These are phyloP conservation scores for Gyromitra esculenta DNA, from an alignment of 2,329 filamentous ascomycete species.

Conservation along the genomic window DNA sequence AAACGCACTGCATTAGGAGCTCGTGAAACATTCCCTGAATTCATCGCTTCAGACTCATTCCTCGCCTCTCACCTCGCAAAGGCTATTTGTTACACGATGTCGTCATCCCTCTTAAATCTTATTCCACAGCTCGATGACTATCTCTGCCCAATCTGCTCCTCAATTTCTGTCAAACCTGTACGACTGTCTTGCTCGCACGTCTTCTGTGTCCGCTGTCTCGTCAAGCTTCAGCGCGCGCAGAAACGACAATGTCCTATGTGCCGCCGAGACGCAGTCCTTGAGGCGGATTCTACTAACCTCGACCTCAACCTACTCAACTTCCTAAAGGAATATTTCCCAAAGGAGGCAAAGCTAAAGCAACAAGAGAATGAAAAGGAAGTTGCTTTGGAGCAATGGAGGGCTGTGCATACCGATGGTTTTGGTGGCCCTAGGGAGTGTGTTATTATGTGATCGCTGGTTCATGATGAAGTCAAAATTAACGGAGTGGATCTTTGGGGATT, in stretches of 20 bases:
- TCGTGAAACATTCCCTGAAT: constrained; percentile 70
- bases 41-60: constrained; percentile 69
- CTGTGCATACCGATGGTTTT: constrained; percentile 59
- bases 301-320: constrained; percentile 75
- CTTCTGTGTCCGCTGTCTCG: constrained; percentile 84
- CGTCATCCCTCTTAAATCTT: constrained; percentile 74
- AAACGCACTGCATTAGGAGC: constrained; percentile 81
- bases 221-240: constrained; percentile 77
- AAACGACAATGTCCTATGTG: constrained; percentile 80
- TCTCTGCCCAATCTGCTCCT: constrained; percentile 80
- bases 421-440: constrained; percentile 64
- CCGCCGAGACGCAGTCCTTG: constrained; percentile 74
- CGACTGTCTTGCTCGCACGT: constrained; percentile 77
- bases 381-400: constrained; percentile 76
- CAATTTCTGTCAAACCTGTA: constrained; percentile 83
- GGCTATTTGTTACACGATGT: constrained; percentile 78
- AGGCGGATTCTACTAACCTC: constrained; percentile 74
- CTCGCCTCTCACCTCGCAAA: constrained; percentile 76
- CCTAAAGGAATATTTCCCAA: constrained; percentile 78
- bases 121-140: constrained; percentile 88
- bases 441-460: constrained; percentile 66
- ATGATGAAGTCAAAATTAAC: neutral
- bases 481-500: neutral
- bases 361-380: constrained; percentile 77
- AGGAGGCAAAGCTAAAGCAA: constrained; percentile 74